Evolutionary conservation across 257 asterid species (phyloP).

Genomic region (Nicotiana noctiflora): DNA sequence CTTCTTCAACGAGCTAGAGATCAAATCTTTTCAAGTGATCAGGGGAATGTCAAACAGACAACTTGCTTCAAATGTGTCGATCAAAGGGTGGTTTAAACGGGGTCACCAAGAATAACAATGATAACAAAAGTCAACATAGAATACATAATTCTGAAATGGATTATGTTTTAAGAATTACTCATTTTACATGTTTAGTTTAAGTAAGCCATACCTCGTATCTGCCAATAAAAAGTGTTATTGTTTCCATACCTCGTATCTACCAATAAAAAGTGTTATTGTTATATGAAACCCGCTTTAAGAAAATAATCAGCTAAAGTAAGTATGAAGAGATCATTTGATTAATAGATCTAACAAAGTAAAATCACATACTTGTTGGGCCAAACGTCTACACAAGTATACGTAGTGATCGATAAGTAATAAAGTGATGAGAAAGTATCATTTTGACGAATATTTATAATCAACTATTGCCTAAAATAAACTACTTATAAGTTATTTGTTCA

Average conservation of each 20-base stretch:
- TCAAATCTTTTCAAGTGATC: neutral
- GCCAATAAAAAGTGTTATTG: neutral
- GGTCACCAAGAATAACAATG: neutral
- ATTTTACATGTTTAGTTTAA: neutral
- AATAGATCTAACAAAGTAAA: too few relatives aligned
- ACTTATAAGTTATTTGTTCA: too few relatives aligned
- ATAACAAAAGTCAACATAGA: neutral
- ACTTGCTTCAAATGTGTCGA: neutral
- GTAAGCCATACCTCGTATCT: neutral
- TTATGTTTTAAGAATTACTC: neutral
- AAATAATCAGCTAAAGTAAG: too few relatives aligned
- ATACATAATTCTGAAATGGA: neutral
- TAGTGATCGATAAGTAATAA: too few relatives aligned
- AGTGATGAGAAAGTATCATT: too few relatives aligned
- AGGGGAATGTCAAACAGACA: slow-evolving; percentile 5
- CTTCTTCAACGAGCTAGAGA: neutral
- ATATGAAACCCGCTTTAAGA: too few relatives aligned
- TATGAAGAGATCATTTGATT: too few relatives aligned
- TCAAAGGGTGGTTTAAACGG: neutral
- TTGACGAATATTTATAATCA: too few relatives aligned
- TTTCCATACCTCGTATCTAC: neutral
- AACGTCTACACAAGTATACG: too few relatives aligned
- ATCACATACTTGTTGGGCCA: too few relatives aligned
- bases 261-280: neutral
- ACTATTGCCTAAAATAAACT: too few relatives aligned